Conservation (phyloP, 2,329 filamentous ascomycete genomes). For the Trichoderma hamatum region DNA sequence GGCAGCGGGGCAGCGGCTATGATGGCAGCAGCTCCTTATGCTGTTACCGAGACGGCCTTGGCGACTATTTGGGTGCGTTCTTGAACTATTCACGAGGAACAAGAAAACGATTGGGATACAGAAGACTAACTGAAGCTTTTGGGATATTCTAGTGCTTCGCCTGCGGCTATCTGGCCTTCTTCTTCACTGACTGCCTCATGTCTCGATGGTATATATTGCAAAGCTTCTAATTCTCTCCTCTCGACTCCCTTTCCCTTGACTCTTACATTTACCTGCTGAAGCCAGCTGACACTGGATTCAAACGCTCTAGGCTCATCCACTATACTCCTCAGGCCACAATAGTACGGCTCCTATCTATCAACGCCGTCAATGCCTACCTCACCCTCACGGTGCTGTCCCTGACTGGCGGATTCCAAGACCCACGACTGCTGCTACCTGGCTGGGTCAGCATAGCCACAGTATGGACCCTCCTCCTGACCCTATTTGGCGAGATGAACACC, state of each 20-base stretch:
- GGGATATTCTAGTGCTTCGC: conserved; percentile 63
- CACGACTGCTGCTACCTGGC: conserved; percentile 71
- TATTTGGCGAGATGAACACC: neutral
- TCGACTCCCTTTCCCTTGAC: neutral
- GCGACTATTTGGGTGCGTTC: conserved; percentile 72
- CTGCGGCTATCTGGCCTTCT: conserved; percentile 77
- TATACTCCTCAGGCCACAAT: conserved; percentile 82
- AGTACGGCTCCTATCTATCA: conserved; percentile 75
- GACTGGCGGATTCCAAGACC: conserved; percentile 69
- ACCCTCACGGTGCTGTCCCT: conserved; percentile 73
- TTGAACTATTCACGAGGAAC: neutral
- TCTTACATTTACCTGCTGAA: neutral
- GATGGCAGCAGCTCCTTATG: conserved; percentile 38
- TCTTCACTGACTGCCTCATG: conserved; percentile 85
- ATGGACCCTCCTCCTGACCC: conserved; percentile 35
- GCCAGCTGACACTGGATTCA: neutral
- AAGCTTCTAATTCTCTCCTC: conserved; percentile 32
- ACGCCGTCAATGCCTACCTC: conserved; percentile 73
- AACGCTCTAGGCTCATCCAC: conserved; percentile 68
- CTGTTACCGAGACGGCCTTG: conserved; percentile 68
- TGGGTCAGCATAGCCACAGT: conserved; percentile 80
- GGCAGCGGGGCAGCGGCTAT: neutral
- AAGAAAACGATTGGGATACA: neutral
- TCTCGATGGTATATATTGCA: conserved; percentile 65
- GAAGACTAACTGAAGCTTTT: neutral